Evolutionary conservation across 2,329 filamentous ascomycete genomes (phyloP).

Genomic region (Cercospora berteroae): DNA sequence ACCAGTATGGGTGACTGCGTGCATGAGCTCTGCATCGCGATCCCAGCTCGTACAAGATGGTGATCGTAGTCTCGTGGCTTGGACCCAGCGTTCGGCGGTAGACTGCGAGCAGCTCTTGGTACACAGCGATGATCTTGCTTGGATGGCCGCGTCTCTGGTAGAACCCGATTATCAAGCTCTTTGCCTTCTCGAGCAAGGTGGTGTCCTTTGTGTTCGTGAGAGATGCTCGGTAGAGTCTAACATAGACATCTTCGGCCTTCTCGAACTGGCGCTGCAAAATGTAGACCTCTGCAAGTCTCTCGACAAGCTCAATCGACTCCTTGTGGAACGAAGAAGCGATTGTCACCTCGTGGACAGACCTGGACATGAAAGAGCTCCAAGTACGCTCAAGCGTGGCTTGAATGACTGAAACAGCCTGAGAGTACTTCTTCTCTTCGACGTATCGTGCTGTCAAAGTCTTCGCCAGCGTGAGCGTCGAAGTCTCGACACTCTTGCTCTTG

Average conservation of each 20-base stretch:
- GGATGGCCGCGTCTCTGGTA: constrained; percentile 42
- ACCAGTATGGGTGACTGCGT: constrained; percentile 46
- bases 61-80: constrained; percentile 47
- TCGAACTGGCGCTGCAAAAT: constrained; percentile 39
- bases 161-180: constrained; percentile 37
- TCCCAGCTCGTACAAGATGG: constrained; percentile 50
- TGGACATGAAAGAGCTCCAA: constrained; percentile 50
- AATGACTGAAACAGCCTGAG: constrained; percentile 48
- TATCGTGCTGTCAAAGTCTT: constrained; percentile 45
- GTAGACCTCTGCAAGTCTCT: constrained; percentile 50
- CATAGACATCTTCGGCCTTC: constrained; percentile 42
- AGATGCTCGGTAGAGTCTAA: constrained; percentile 41
- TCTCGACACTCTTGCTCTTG: constrained; percentile 42
- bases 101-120: constrained; percentile 41
- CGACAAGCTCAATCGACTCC: constrained; percentile 49
- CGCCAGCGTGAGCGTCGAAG: constrained; percentile 44
- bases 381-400: constrained; percentile 46
- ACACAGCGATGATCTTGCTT: constrained; percentile 38
- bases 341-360: constrained; percentile 42
- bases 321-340: constrained; percentile 46
- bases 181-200: constrained; percentile 38
- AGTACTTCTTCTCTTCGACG: constrained; percentile 49
- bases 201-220: constrained; percentile 32
- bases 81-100: constrained; percentile 36
- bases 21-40: constrained; percentile 39